Conservation (phyloP, 495 filamentous ascomycete species). For the Talaromyces liani region DNA sequence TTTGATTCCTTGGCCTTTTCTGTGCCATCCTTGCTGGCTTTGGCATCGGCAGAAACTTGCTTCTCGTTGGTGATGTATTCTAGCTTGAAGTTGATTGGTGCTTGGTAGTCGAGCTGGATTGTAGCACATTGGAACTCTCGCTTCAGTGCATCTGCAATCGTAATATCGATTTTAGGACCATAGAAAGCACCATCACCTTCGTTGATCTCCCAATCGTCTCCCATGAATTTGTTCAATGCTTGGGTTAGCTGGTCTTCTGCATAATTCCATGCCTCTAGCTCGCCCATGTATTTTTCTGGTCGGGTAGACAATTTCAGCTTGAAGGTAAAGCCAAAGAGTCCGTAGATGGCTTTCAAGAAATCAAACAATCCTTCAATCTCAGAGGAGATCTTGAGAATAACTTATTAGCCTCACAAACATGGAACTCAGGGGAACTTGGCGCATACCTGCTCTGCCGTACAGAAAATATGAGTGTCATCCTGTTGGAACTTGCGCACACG, state of each 20-base stretch:
- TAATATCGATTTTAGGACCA: conserved; percentile 93
- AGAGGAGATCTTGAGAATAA: conserved; percentile 53
- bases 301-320: conserved; percentile 92
- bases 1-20: conserved; percentile 29
- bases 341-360: conserved; percentile 77
- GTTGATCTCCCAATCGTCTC: conserved; percentile 78
- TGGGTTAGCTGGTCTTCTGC: conserved; percentile 73
- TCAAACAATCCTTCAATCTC: conserved; percentile 88
- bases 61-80: conserved; percentile 73
- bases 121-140: conserved; percentile 88
- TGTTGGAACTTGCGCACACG: conserved; percentile 90
- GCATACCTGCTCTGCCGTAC: conserved; percentile 61
- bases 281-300: conserved; percentile 85
- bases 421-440: neutral
- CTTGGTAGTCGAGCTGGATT: conserved; percentile 95
- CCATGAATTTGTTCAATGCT: conserved; percentile 73
- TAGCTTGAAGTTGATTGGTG: conserved; percentile 75
- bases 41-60: conserved; percentile 27
- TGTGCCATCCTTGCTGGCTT: conserved; percentile 22
- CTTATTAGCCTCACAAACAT: conserved; percentile 9
- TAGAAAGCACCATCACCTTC: conserved; percentile 96
- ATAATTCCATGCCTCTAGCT: conserved; percentile 78
- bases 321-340: conserved; percentile 89
- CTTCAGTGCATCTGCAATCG: conserved; percentile 70
- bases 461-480: conserved; percentile 94